Base-by-base conservation (phyloP, 371 early-diverging fungal species). In the Mucor saturninus region DNA sequence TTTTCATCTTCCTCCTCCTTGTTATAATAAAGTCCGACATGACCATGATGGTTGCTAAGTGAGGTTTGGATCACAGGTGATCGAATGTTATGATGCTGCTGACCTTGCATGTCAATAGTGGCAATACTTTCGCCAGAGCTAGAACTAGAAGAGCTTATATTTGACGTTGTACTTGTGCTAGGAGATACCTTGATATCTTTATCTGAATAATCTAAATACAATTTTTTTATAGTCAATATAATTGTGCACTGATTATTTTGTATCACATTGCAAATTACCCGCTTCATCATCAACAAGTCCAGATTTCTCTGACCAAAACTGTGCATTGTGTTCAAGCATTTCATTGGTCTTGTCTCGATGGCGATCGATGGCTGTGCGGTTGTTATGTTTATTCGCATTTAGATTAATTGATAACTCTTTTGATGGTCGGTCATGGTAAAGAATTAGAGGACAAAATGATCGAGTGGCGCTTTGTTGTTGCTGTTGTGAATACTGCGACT, bases 261-360 rank as follows among this genome's bases (percentile, higher is more conserved):
- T 68, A 30, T 39, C 28, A 68, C 59, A 42, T 31, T 54, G 21
- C 21, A 61, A 29, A 46, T 56, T 56, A 57, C 56, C 52, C 7
- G 42, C 61, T 61, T 55, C 65, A 38, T 42, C 53, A n/a, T 57
- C 51, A 10, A 53, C 64, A 46, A 46, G 52, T 37, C 56, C 54
- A 48, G 53, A 9, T 10, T 61, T 57, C 40, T 50, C 56, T 42
- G 56, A 66, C 81, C 81, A 80, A 11, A 76, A 63, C 51, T 73
- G 66, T 45, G 81, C 78, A 68, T 81, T 76, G 15, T 70, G 62
- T 55, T 76, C 63, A 11, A 81, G 39, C 76, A 76, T 81, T 53
- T 73, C 74, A 35, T 42, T 69, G 29, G 71, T 78, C 30, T 69
- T 74, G n/a, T 62, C 67, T 30, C 62, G 69, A 61, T 81, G 76